Evolutionary conservation across 108 stramenopile genomes (phyloP), one percentile per base, ranked within the genome.

Genomic region (Nitzschia inconspicua): DNA sequence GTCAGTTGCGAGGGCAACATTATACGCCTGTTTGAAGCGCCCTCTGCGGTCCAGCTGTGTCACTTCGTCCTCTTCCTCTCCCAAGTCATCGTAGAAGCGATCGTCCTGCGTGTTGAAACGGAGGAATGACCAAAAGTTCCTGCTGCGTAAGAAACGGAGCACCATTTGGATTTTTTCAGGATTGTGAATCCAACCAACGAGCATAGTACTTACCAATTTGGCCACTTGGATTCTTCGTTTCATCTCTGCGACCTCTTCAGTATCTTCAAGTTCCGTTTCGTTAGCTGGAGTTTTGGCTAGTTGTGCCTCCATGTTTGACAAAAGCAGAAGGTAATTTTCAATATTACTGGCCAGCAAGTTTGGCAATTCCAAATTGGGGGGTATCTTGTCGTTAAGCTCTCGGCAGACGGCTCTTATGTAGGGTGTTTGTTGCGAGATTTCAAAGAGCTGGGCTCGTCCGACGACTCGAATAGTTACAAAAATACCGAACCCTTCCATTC

Each of bases 401-500:
- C 36, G 47, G 18, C 84, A 84, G 22, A 62, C 63, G 0, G 80
- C 89, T 47, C 60, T 81, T 36, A 91, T 57, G 52, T 79, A 91
- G 24, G 85, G 85, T 19, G 64, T 75, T 44, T 85, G 73, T 49
- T 84, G 75, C 22, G 57, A 32, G 47, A 89, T 58, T 37, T 84
- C 78, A 13, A 70, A 39, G 27, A 91, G 61, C 58, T 72, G 67
- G 4, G 73, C 86, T 25, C 86, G 50, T 32, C 84, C 84, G 16
- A 88, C 84, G 2, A 68, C 80, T 3, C 85, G 57, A 47, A 91
- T 82, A 11, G 90, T 84, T 0, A 72, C 84, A 56, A 91, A 86
- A 20, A 91, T 91, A 14, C 79, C 80, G 58, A 77, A 77, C 16
- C 34, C 53, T 63, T 63, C 86, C 83, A 84, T 77, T 28, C 41